Base-by-base conservation (phyloP, 139 green algal species). In the Tetraselmis chui region DNA sequence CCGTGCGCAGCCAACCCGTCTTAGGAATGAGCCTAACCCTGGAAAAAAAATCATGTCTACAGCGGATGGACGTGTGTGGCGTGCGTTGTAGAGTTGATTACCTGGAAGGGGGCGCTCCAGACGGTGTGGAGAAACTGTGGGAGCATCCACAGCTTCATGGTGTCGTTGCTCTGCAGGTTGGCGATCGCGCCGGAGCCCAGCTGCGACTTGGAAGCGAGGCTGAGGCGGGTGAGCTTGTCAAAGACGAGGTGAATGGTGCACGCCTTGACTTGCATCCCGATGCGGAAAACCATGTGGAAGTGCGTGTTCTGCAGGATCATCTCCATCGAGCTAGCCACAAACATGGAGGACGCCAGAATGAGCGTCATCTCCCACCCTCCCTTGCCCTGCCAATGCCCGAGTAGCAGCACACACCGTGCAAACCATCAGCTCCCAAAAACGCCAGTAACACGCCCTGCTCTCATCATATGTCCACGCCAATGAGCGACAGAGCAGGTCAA, bases 251-350 rank as follows among this genome's bases (percentile, higher is more conserved):
- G 27, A 24, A 81, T 81, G 77, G 28, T 81, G 77, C n/a, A 28
- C 5, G 27, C 32, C 32, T 81, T 81, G 31, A 81, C 28, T 2
- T 81, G 77, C 77, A 81, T 81, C 5, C 74, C 58, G 28, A 84
- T 80, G 29, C 80, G 67, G 80, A 80, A 84, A 26, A 84, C 30
- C 18, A 80, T 84, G 80, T 84, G 80, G 59, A 84, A 84, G 80
- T 84, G 80, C 59, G 31, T 23, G 30, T 84, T 84, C 30, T 78
- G 30, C 23, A 59, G 30, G 2, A 84, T 24, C 27, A 45, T 80
- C 75, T 84, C 30, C 29, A 76, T 84, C 30, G 28, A 5, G 18
- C 26, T 67, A 25, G 77, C 11, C 31, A 81, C 31, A 67, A 67
- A 67, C 45, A 67, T 67, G 45, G 45, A 5, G 45, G 45, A 25